Conservation (phyloP, 306 rosid species). For the cucumber (Cucumis sativus) region Cucumber_9930_V3 NC_026660.2:30830501-30831000, state of each 20-base stretch:
- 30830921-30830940: neutral
- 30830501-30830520: neutral
- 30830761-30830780: too few species aligned
- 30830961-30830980: neutral
- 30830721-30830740: neutral
- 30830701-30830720: neutral
- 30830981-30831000: neutral
- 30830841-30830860: neutral
- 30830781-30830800: too few species aligned
- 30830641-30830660: too few species aligned
- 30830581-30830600: too few species aligned
- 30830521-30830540: neutral
- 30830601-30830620: too few species aligned
- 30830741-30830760: too few species aligned
- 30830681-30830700: neutral
- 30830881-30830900: neutral
- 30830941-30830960: neutral
- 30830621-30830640: neutral
- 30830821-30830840: neutral
- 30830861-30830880: neutral
- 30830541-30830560: neutral
- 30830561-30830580: neutral
- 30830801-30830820: neutral
- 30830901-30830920: neutral
- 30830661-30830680: neutral